Evolutionary conservation across 768 basidiomycete species (phyloP), one percentile per base, ranked within the genome.

Genomic region (Zangia roseola): DNA sequence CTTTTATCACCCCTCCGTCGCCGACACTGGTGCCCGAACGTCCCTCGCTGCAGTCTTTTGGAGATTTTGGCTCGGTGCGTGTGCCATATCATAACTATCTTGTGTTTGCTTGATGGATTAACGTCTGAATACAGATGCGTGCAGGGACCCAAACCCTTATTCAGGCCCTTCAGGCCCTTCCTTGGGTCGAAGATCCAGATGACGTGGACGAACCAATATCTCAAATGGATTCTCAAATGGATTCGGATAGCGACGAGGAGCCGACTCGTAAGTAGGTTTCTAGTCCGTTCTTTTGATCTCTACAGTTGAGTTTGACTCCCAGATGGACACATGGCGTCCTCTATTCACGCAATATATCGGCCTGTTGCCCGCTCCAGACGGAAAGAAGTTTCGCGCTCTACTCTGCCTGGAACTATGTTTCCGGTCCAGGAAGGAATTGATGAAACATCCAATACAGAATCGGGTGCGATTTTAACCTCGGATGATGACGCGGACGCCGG

Each of bases 81-180:
- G 35, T 53, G 16, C 14, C 42, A 39, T 26, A 28, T 47, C 31
- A 37, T 54, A 35, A 36, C n/a, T 30, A 34, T 47, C 10, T n/a
- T 14, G 34, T 10, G 10, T 36, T 34, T 41, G 6, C 41, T 49
- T 34, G 43, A 57, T 16, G 14, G 14, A 40, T 16, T 28, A 6
- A 19, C 45, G 33, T 41, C 49, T 50, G 49, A 50, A 39, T 54
- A 31, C 61, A 93, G 91, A 87, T 93, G 83, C 84, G 88, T 34
- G 81, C 84, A 21, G 91, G 91, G 14, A 93, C 91, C 3, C 91
- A 93, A 63, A 88, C 91, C 3, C 80, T 93, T 42, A 92, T 93
- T 33, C 91, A 92, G 69, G 91, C 88, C 4, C 74, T 93, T 13
- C 91, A 92, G 59, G 91, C 89, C 2, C 74, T 92, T 35, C 91